Evolutionary conservation across 2,329 filamentous ascomycete genomes (phyloP).

Genomic region (Cladophialophora exuberans): DNA sequence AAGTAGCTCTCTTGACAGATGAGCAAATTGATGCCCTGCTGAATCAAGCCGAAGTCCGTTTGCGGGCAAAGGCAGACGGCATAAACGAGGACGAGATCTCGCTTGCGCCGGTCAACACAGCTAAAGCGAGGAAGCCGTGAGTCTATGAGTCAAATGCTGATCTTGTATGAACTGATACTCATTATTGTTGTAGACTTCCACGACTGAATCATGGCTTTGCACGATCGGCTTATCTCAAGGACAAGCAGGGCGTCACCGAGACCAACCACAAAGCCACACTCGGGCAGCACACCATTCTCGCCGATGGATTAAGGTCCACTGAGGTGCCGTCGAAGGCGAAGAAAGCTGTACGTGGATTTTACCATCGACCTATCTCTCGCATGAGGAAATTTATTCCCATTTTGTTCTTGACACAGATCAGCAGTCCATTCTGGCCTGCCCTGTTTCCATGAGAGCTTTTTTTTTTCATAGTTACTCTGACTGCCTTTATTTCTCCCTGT

Average conservation of each 20-base stretch:
- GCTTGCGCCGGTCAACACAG: conserved; percentile 11
- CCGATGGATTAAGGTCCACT: conserved; percentile 56
- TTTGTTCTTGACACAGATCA: conserved; percentile 71
- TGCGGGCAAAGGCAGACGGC: conserved; percentile 42
- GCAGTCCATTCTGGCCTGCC: conserved; percentile 78
- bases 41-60: conserved; percentile 63
- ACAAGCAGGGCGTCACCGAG: conserved; percentile 56
- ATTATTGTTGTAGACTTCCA: conserved; percentile 22
- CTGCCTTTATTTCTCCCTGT: neutral
- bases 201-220: conserved; percentile 29
- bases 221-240: conserved; percentile 37
- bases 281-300: conserved; percentile 48
- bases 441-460: conserved; percentile 69
- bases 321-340: conserved; percentile 56
- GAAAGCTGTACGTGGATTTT: conserved; percentile 53
- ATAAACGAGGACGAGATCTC: conserved; percentile 26
- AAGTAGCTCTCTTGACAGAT: conserved; percentile 43
- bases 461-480: conserved; percentile 78
- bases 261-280: conserved; percentile 57
- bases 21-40: conserved; percentile 67
- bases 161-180: neutral
- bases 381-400: conserved; percentile 78
- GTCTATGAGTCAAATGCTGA: conserved; percentile 32
- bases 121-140: conserved; percentile 22
- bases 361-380: conserved; percentile 6